A percentile compares a stretch with the other conserved stretches of the same genome.
Conservation (phyloP, 768 basidiomycete species). For the Boletus subcaerulescens region DNA sequence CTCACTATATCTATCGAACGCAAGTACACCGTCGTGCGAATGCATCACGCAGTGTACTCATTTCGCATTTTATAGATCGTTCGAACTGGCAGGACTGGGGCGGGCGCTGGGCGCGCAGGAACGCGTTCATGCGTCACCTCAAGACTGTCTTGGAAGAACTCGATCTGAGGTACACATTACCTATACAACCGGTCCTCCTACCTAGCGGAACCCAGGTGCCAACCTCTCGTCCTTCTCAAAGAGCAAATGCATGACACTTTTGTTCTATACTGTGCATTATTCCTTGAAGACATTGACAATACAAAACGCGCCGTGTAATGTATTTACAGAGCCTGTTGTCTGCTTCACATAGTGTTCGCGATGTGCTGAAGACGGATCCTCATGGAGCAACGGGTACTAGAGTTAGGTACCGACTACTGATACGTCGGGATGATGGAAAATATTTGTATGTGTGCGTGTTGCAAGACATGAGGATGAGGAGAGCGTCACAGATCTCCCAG, state of each 20-base stretch:
- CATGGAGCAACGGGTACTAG: not conserved
- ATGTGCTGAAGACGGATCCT: not conserved
- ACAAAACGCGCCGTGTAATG: no score
- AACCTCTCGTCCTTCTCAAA: not conserved
- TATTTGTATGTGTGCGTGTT: not conserved
- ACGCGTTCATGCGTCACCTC: slow-evolving; percentile 70
- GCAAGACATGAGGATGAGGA: not conserved
- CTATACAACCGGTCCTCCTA: slow-evolving; percentile 67
- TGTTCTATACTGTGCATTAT: not conserved
- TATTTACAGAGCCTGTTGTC: not conserved
- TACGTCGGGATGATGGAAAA: slow-evolving; percentile 1
- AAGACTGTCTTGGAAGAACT: slow-evolving; percentile 72
- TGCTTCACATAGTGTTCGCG: not conserved
- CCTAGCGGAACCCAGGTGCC: slow-evolving; percentile 26
- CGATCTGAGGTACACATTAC: slow-evolving; percentile 66
- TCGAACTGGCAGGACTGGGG: slow-evolving; percentile 90
- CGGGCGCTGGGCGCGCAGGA: slow-evolving; percentile 72
- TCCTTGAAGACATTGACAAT: not conserved
- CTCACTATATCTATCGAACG: slow-evolving; percentile 72
- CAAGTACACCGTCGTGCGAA: slow-evolving; percentile 32
- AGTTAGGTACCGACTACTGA: slow-evolving; percentile 6
- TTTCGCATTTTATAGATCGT: slow-evolving; percentile 45
- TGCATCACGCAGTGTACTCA: not conserved
- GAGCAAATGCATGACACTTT: not conserved
- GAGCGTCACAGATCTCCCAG: slow-evolving; percentile 39